Evolutionary conservation across 805 yeast genomes (phyloP), one percentile per base, ranked within the genome.

Genomic region (Wickerhamomyces kurtzmanii): DNA sequence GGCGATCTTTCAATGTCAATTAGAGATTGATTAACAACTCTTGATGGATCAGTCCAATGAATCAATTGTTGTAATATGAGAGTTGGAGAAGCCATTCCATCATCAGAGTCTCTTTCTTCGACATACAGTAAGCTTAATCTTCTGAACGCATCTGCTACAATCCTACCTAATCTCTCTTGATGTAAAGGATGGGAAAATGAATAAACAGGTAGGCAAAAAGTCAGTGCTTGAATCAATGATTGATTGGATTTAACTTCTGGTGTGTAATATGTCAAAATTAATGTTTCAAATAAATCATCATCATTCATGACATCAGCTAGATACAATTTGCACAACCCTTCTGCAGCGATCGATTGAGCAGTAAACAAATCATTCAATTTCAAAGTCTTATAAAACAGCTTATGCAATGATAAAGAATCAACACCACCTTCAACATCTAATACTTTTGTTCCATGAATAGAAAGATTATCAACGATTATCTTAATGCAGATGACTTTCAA

Each of bases 131-230:
- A 57, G 38, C 71, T 70, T 34, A 81, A 50, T 40, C 91, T 59
- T 30, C 60, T 56, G 22, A 82, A 52, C 3, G 82, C 71, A 51
- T 80, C 89, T 4, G 76, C 71, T 17, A 79, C 75, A 16, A 81
- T 65, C 18, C 70, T 54, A 6, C 75, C 65, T 43, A 86, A 54
- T 34, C 75, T 62, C 27, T 63, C 66, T 49, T 84, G 96, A 47
- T 86, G 94, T 12, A 57, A 56, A 0, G 62, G 58, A 42, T 77
- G 86, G 19, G 94, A 80, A 45, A 74, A 80, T 21, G 91, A 75
- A 49, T 82, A 85, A 1, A 82, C 94, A 1, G 96, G 96, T 12
- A 87, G 62, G 48, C 94, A 86, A 44, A 83, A 87, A 8, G 91
- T 72, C 33, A 87, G 67, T 1, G 82, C 81, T 50, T 87, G 96